phyloP scores from a whole-genome alignment of 2,329 filamentous ascomycete species.

The Aspergillus quadricinctus region DNA sequence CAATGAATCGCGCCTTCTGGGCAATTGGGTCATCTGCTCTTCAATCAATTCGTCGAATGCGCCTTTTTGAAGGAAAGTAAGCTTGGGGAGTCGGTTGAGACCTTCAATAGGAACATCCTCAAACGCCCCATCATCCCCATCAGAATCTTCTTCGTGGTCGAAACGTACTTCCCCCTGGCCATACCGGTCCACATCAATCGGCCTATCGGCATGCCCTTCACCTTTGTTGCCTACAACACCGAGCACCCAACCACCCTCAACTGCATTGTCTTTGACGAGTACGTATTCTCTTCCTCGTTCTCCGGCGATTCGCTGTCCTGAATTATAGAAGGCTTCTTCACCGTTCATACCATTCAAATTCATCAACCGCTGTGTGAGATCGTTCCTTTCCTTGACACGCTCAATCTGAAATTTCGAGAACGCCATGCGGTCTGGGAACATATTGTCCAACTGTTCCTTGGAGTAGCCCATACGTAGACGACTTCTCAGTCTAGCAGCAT shows the following conservation, averaged over 20 bases:
- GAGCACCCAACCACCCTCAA: slow-evolving; percentile 91
- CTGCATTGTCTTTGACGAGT: slow-evolving; percentile 89
- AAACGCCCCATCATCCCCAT: slow-evolving; percentile 68
- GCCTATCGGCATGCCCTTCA: slow-evolving; percentile 73
- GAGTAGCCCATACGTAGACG: slow-evolving; percentile 91
- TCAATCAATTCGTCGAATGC: slow-evolving; percentile 34
- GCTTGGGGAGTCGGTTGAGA: slow-evolving; percentile 74
- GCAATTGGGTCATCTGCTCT: slow-evolving; percentile 27
- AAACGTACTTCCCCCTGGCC: slow-evolving; percentile 47
- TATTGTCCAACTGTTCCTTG: slow-evolving; percentile 89
- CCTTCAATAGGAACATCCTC: slow-evolving; percentile 92
- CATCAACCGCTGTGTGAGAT: slow-evolving; percentile 93
- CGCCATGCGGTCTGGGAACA: slow-evolving; percentile 97
- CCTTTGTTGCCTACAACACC: slow-evolving; percentile 88
- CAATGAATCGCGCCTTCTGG: slow-evolving; percentile 26
- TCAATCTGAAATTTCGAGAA: slow-evolving; percentile 97
- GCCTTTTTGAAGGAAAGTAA: slow-evolving; percentile 37
- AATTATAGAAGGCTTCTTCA: slow-evolving; percentile 64
- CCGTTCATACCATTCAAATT: slow-evolving; percentile 84
- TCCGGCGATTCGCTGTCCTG: slow-evolving; percentile 53
- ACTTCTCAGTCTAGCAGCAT: slow-evolving; percentile 83
- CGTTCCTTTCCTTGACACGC: slow-evolving; percentile 84
- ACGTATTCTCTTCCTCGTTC: slow-evolving; percentile 94
- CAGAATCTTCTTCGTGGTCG: slow-evolving; percentile 56
- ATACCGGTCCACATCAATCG: slow-evolving; percentile 81